Percentiles rank a stretch among this genome's conserved stretches.
Conservation (phyloP, 495 filamentous ascomycete genomes). For the Xylaria grammica region DNA sequence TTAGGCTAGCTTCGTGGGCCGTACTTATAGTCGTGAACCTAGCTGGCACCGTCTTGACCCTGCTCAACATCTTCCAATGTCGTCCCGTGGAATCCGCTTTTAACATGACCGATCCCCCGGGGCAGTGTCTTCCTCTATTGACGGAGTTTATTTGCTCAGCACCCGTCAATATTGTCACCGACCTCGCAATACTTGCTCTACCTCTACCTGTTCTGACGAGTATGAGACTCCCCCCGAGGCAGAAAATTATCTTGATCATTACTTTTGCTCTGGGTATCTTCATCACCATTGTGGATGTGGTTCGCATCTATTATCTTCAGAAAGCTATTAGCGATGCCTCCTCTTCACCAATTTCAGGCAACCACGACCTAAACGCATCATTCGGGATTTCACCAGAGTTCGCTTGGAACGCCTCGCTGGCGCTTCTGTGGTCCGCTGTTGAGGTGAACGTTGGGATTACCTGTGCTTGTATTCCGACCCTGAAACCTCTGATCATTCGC, state of each 20-base stretch:
- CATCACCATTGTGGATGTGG: conserved; percentile 84
- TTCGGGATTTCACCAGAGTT: conserved; percentile 49
- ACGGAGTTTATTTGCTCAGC: conserved; percentile 84
- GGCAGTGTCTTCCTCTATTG: conserved; percentile 73
- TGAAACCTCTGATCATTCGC: conserved; percentile 82
- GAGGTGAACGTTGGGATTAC: conserved; percentile 90
- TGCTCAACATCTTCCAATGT: conserved; percentile 91
- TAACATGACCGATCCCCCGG: conserved; percentile 46
- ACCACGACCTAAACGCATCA: conserved; percentile 34
- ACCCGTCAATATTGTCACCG: conserved; percentile 84
- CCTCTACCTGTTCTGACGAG: conserved; percentile 86
- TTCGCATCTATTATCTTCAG: conserved; percentile 88
- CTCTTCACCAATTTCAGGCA: conserved; percentile 30
- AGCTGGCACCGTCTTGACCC: conserved; percentile 77
- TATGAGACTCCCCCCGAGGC: conserved; percentile 80
- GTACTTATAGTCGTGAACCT: conserved; percentile 76
- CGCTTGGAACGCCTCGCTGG: conserved; percentile 76
- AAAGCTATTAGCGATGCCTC: conserved; percentile 58
- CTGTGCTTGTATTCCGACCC: conserved; percentile 83
- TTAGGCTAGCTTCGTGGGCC: conserved; percentile 71
- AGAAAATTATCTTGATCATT: conserved; percentile 82
- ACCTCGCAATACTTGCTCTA: conserved; percentile 80
- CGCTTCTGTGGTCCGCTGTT: conserved; percentile 91
- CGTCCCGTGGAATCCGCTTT: conserved; percentile 69
- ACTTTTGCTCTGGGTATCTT: conserved; percentile 86